A percentile compares a stretch with the other conserved stretches of the same genome.
Conservation (phyloP, 2,329 filamentous ascomycete genomes). For the Aspergillus bombycis region DNA sequence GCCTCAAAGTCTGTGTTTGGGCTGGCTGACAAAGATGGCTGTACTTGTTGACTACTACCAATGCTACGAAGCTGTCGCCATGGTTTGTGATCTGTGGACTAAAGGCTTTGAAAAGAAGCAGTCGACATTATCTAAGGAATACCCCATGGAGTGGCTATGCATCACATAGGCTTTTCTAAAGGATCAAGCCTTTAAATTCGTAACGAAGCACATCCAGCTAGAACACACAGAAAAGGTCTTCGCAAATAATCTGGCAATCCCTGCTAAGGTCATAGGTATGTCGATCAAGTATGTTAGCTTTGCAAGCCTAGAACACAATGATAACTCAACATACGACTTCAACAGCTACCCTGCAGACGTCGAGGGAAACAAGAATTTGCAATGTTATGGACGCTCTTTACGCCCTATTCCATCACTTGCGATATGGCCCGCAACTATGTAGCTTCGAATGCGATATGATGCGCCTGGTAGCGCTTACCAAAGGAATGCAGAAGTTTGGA, state of each 20-base stretch:
- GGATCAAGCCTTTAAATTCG: background rate
- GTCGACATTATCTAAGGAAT: background rate
- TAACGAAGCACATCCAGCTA: background rate
- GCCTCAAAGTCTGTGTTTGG: background rate
- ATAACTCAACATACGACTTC: background rate
- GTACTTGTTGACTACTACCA: slow-evolving; percentile 26
- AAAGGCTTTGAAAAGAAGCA: background rate
- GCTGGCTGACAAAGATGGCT: slow-evolving; percentile 14
- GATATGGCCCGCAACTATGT: background rate
- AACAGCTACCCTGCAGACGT: background rate
- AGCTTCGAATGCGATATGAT: background rate
- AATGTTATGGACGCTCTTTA: background rate
- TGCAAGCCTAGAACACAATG: background rate
- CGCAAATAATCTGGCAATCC: background rate
- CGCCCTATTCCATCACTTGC: background rate
- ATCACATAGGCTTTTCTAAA: slow-evolving; percentile 12
- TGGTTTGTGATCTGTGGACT: slow-evolving; percentile 23
- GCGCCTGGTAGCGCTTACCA: background rate
- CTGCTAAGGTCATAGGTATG: background rate
- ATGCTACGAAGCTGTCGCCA: slow-evolving; percentile 20
- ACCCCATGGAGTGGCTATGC: background rate
- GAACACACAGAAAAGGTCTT: background rate
- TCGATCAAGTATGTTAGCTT: background rate
- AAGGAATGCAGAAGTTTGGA: background rate
- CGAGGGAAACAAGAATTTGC: background rate